Base-by-base conservation (phyloP, 1,139 yeast species). In the Debaryomyces fabryi region DNA sequence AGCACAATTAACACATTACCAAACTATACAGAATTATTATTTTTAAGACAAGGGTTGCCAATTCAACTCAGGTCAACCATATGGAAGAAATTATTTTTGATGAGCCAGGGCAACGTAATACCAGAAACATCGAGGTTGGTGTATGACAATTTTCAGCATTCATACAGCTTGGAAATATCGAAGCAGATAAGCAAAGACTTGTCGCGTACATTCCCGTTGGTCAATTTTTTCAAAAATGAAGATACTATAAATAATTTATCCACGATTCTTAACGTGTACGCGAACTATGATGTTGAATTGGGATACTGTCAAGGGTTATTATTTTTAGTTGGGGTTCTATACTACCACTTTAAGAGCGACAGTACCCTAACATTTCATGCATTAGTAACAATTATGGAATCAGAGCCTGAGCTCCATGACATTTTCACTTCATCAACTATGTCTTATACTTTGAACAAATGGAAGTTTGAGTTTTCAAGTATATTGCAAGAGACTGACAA, bases 281-380 rank as follows among this genome's bases (percentile, higher is more conserved):
- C 86, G 44, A 81, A 84, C 55, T 85, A 83, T 58, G 89, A 85
- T 62, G 78, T 78, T 45, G 87, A 84, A 56, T 80, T 85, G 53
- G 90, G 90, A 7, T 85, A 85, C 61, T 85, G 90, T 60, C 90
- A 85, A 62, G 90, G 90, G 5, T 67, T 85, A 27, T 77, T 86
- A 25, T 85, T 85, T 58, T 67, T 85, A 38, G 88, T 83, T 10
- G 88, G 88, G 3, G 84, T 85, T 7, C 66, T 85, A 46, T 72
- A 81, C 52, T 76, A 82, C 63, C 74, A 72, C 70, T 81, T 71
- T 67, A 72, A 73, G 29, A 70, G 72, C 51, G 76, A 78, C 51
- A 58, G 65, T 20, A 72, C 63, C 63, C 71, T 70, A 65, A 85
- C 74, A 35, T 84, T 76, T 68, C 86, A 75, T 66, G 75, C 81